Evolutionary conservation across 257 asterid species (phyloP).

Genomic region (Ehretia macrophylla): DNA sequence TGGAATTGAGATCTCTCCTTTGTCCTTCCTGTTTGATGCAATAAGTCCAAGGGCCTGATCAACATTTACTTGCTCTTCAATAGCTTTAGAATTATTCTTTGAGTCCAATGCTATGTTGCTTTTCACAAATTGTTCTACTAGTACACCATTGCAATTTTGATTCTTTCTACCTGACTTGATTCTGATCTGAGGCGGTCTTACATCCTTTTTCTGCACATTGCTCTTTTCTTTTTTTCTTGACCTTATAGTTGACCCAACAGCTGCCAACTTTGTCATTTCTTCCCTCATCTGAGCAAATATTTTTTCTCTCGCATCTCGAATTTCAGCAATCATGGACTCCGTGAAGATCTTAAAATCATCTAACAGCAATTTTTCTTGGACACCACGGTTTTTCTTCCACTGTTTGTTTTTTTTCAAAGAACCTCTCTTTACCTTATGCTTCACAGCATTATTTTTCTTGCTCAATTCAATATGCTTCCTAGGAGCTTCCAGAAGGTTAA

Average conservation of each 20-base stretch:
- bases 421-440: conserved; percentile 6
- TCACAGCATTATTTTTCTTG: conserved; percentile 14
- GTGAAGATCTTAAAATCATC: conserved; percentile 41
- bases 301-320: conserved; percentile 34
- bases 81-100: background rate
- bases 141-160: background rate
- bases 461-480: conserved; percentile 17
- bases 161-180: conserved; percentile 12
- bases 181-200: conserved; percentile 3
- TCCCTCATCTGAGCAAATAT: conserved; percentile 43
- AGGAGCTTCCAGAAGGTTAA: conserved; percentile 9
- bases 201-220: conserved; percentile 10
- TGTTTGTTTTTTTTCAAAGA: conserved; percentile 12
- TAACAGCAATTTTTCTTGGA: conserved; percentile 20
- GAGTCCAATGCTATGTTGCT: background rate
- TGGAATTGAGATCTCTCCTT: conserved; percentile 6
- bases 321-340: conserved; percentile 40
- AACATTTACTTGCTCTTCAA: conserved; percentile 3
- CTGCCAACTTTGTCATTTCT: conserved; percentile 27
- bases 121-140: background rate
- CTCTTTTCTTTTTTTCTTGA: conserved; percentile 6
- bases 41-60: conserved; percentile 4
- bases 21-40: conserved; percentile 6
- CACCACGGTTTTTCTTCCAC: conserved; percentile 7
- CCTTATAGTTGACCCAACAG: conserved; percentile 8